Evolutionary conservation across 768 basidiomycete genomes (phyloP).

Genomic region (Coprinellus micaceus): DNA sequence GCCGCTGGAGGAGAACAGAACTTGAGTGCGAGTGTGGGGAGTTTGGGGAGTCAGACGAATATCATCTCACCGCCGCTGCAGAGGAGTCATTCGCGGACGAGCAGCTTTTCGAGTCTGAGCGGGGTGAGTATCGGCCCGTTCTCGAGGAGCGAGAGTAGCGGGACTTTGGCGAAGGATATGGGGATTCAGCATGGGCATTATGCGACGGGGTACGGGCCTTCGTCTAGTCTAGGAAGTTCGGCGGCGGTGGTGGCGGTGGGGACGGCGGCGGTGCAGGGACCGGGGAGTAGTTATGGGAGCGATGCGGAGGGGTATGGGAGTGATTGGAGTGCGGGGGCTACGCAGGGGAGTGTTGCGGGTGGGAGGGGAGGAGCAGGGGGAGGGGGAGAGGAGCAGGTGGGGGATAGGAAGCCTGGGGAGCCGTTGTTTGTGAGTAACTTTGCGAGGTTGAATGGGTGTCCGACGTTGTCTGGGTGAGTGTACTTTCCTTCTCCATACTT

Average conservation of each 20-base stretch:
- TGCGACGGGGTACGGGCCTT: no score
- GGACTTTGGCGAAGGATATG: slow-evolving; percentile 22
- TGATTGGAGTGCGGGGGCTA: slow-evolving; percentile 16
- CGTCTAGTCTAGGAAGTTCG: no score
- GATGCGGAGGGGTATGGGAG: slow-evolving; percentile 27
- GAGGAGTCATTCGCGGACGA: slow-evolving; percentile 4
- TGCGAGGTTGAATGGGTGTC: slow-evolving; percentile 58
- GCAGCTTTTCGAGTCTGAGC: slow-evolving; percentile 18
- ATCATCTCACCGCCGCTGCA: neutral
- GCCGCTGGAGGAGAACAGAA: neutral
- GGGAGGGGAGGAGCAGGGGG: slow-evolving; percentile 7
- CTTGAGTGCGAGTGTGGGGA: neutral
- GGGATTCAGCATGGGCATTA: no score
- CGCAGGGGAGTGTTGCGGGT: slow-evolving; percentile 13
- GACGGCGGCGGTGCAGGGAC: slow-evolving; percentile 13
- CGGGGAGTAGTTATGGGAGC: slow-evolving; percentile 25
- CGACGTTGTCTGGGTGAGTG: slow-evolving; percentile 44
- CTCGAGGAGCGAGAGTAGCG: slow-evolving; percentile 31
- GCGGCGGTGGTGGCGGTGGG: slow-evolving; percentile 14
- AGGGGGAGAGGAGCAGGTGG: slow-evolving; percentile 37
- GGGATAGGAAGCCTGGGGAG: slow-evolving; percentile 65
- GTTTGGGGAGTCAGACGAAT: no score
- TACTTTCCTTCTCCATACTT: neutral
- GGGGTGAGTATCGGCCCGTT: slow-evolving; percentile 27
- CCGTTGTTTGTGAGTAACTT: slow-evolving; percentile 84